Conservation (phyloP, 306 rosid genomes). For the Calophaca sinica region DNA sequence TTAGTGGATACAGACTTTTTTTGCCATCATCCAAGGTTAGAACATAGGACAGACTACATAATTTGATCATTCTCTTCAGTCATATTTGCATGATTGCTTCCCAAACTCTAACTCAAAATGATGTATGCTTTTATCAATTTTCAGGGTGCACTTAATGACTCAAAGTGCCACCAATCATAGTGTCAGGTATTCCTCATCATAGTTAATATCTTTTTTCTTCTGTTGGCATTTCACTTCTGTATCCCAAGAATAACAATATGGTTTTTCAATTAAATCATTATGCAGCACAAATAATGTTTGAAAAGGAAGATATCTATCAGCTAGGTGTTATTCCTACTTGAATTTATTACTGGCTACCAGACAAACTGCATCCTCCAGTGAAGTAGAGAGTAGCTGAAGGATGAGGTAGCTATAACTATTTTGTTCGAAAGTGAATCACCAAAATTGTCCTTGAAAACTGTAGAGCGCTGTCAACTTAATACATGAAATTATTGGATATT, state of each 20-base stretch:
- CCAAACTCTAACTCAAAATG: neutral
- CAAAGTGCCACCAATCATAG: slow-evolving; percentile 41
- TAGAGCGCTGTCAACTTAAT: too few relatives aligned
- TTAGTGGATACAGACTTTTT: slow-evolving; percentile 76
- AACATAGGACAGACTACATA: neutral
- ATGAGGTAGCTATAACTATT: slow-evolving; percentile 59
- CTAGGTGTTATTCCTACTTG: slow-evolving; percentile 83
- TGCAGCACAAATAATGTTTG: slow-evolving; percentile 61
- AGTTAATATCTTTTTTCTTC: neutral
- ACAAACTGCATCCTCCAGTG: slow-evolving; percentile 57
- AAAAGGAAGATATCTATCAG: slow-evolving; percentile 87
- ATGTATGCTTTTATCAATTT: slow-evolving; percentile 26
- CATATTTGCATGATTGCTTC: slow-evolving; percentile 18
- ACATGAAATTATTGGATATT: too few relatives aligned
- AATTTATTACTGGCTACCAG: slow-evolving; percentile 84
- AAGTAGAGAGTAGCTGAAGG: slow-evolving; percentile 69
- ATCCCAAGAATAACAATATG: slow-evolving; percentile 22
- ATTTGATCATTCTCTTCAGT: slow-evolving; percentile 15
- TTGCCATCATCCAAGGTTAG: slow-evolving; percentile 64
- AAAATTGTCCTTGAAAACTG: too few relatives aligned
- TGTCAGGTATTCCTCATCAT: slow-evolving; percentile 46
- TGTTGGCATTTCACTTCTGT: slow-evolving; percentile 26
- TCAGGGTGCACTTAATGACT: slow-evolving; percentile 46
- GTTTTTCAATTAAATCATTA: neutral
- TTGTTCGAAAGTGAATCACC: neutral